Evolutionary conservation across 2,329 filamentous ascomycete species (phyloP).

Genomic region (Pseudocercospora pini-densiflorae): DNA sequence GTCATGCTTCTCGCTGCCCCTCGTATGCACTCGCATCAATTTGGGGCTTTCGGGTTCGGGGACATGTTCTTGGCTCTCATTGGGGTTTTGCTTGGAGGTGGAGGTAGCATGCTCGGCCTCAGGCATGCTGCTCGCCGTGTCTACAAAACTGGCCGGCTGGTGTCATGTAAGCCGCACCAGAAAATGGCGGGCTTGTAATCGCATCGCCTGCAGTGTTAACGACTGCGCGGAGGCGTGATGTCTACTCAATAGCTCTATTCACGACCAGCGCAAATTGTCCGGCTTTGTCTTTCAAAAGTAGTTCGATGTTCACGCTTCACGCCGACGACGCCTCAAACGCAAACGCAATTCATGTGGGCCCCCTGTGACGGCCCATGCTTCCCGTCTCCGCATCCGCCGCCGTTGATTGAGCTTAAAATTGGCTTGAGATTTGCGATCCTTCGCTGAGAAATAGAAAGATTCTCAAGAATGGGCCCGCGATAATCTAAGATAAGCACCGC

Average conservation of each 20-base stretch:
- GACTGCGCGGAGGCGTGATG: neutral
- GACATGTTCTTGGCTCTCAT: constrained; percentile 9
- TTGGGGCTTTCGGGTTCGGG: constrained; percentile 12
- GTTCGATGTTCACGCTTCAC: no score
- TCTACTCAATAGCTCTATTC: neutral
- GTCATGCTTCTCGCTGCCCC: constrained; percentile 24
- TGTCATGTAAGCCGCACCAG: neutral
- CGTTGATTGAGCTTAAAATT: neutral
- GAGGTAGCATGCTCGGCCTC: constrained; percentile 15
- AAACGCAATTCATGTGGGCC: no score
- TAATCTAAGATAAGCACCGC: constrained; percentile 24
- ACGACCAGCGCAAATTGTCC: neutral
- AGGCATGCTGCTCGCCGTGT: constrained; percentile 20
- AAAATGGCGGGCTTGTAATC: neutral
- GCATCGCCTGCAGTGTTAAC: neutral
- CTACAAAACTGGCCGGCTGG: neutral
- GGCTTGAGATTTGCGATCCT: neutral
- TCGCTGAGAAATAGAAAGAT: neutral
- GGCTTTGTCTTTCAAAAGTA: neutral
- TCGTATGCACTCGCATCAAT: constrained; percentile 24
- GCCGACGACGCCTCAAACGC: no score
- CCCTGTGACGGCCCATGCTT: no score
- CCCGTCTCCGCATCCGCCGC: neutral
- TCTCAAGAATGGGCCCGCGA: neutral
- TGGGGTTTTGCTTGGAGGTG: neutral